phyloP scores from a whole-genome alignment of 2,329 filamentous ascomycete genomes.

The Calonectria naviculata region DNA sequence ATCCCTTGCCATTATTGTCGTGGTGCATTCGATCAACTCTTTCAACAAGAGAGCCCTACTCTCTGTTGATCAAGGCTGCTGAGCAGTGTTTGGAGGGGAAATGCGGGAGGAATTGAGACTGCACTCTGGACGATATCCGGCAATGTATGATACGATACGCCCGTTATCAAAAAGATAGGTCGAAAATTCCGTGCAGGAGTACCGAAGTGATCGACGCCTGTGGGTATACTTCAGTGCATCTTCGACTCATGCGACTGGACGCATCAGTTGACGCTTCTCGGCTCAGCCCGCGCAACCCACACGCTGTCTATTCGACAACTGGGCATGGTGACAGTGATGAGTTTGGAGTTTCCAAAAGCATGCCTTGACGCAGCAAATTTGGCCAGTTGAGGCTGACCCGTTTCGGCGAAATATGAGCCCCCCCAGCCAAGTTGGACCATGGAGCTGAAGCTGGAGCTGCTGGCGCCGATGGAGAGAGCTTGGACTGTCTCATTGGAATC shows the following conservation, averaged over 20 bases:
- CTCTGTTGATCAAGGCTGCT: background rate
- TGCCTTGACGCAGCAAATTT: background rate
- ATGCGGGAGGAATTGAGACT: background rate
- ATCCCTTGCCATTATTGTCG: too few species aligned
- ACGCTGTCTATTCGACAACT: background rate
- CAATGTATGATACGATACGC: background rate
- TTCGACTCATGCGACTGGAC: background rate
- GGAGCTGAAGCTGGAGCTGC: background rate
- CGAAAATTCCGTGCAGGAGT: background rate
- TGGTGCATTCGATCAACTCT: background rate
- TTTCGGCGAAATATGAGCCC: background rate
- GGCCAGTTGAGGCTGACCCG: background rate
- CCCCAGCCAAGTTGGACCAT: background rate
- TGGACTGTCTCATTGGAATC: constrained; percentile 15
- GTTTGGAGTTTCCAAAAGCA: too few species aligned
- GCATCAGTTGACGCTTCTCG: background rate
- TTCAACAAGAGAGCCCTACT: background rate
- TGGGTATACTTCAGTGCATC: background rate
- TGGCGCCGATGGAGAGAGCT: constrained; percentile 1
- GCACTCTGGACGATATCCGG: too few species aligned
- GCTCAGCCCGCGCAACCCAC: background rate
- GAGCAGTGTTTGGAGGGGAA: background rate
- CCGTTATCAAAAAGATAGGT: background rate
- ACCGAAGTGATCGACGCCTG: background rate
- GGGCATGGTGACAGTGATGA: background rate